These are phyloP conservation scores for Yamadazyma endophytica DNA, from an alignment of 805 yeast genomes.

Conservation along the genomic window DNA sequence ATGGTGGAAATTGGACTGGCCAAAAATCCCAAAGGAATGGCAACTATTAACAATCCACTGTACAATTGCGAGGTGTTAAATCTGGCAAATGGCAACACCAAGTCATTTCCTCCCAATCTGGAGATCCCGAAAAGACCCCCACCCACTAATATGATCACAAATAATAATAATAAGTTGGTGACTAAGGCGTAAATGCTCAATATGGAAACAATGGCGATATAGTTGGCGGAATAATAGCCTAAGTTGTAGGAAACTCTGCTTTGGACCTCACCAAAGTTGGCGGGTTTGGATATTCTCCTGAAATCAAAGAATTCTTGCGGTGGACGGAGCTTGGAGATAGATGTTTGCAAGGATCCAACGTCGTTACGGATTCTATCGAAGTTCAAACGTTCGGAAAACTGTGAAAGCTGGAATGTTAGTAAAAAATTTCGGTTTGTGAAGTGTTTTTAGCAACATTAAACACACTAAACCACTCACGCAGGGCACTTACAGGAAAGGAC, in stretches of 20 bases:
- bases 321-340: conserved; percentile 72
- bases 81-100: conserved; percentile 68
- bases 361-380: conserved; percentile 42
- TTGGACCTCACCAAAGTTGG: conserved; percentile 84
- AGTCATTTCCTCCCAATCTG: conserved; percentile 76
- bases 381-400: conserved; percentile 12
- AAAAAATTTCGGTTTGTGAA: background rate
- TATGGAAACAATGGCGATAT: conserved; percentile 64
- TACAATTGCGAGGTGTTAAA: conserved; percentile 77
- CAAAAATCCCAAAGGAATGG: conserved; percentile 76
- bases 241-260: conserved; percentile 83
- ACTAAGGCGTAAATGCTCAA: conserved; percentile 81
- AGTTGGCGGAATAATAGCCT: conserved; percentile 84
- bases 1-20: conserved; percentile 88
- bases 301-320: conserved; percentile 93
- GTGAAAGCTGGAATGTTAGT: conserved; percentile 9
- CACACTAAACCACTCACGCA: no score
- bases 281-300: conserved; percentile 86
- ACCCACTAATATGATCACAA: conserved; percentile 69
- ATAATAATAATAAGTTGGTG: conserved; percentile 78
- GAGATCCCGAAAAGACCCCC: conserved; percentile 78
- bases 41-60: conserved; percentile 71
- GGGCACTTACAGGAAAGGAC: conserved; percentile 38
- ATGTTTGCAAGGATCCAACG: conserved; percentile 51
- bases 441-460: background rate